Evolutionary conservation across 345 rosid species (phyloP).

Genomic region (Gynandropsis gynandra): DNA sequence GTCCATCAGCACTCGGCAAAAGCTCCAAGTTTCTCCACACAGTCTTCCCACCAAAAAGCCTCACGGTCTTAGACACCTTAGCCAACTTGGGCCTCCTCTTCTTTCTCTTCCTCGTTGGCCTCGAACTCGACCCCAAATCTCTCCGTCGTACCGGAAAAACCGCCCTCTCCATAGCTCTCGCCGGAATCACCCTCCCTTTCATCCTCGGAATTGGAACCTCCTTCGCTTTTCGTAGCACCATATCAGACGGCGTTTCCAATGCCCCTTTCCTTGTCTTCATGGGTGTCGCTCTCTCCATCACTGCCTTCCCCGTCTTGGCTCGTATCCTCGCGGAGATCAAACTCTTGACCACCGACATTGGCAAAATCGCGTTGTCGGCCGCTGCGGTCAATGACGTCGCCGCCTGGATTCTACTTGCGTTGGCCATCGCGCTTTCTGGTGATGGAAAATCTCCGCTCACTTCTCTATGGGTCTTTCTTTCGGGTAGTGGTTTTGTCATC

Average conservation of each 20-base stretch:
- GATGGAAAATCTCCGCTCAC: conserved; percentile 33
- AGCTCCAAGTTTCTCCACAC: conserved; percentile 38
- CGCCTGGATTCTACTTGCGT: conserved; percentile 45
- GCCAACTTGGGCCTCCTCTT: conserved; percentile 73
- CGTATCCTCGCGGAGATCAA: conserved; percentile 47
- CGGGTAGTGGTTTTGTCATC: conserved; percentile 36
- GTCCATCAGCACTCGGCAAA: conserved; percentile 79
- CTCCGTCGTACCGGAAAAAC: conserved; percentile 57
- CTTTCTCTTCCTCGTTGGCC: conserved; percentile 75
- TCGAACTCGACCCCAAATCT: conserved; percentile 58
- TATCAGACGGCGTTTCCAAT: conserved; percentile 38
- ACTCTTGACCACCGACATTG: conserved; percentile 38
- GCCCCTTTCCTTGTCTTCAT: conserved; percentile 42
- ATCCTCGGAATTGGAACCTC: conserved; percentile 61
- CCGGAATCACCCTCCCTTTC: conserved; percentile 66
- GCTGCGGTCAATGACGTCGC: conserved; percentile 45
- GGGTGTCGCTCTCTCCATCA: conserved; percentile 48
- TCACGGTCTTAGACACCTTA: conserved; percentile 69
- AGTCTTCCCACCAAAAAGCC: conserved; percentile 45
- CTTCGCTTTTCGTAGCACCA: conserved; percentile 42
- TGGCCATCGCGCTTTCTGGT: conserved; percentile 34
- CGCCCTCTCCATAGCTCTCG: conserved; percentile 49
- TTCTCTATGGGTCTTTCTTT: conserved; percentile 41
- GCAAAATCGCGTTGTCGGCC: conserved; percentile 43
- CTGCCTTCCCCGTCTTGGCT: conserved; percentile 43